Evolutionary conservation across 2,329 filamentous ascomycete species (phyloP).

Genomic region (Bertia moriformis): DNA sequence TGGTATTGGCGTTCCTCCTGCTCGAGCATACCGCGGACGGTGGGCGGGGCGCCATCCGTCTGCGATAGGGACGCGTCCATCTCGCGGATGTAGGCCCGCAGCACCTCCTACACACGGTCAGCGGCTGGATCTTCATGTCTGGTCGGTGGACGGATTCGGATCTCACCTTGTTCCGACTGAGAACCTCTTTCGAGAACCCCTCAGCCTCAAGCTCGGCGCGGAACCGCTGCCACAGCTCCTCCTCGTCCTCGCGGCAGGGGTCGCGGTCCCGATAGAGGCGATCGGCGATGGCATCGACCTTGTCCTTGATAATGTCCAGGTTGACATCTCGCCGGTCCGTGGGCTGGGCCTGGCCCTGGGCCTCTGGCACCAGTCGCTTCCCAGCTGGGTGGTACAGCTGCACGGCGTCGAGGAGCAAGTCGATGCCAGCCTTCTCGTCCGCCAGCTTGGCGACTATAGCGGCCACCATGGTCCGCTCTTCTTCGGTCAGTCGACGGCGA

Average conservation of each 20-base stretch:
- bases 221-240: conserved; percentile 42
- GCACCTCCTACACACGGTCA: conserved; percentile 28
- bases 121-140: conserved; percentile 2
- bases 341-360: conserved; percentile 8
- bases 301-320: conserved; percentile 40
- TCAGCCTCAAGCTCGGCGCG: conserved; percentile 39
- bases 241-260: conserved; percentile 25
- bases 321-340: conserved; percentile 19
- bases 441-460: conserved; percentile 32
- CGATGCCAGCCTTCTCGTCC: conserved; percentile 23
- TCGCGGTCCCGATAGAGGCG: conserved; percentile 29
- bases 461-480: conserved; percentile 11
- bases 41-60: conserved; percentile 27
- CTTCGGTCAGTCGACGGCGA: conserved; percentile 23
- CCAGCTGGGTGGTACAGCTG: too few species aligned
- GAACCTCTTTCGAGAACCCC: conserved; percentile 38
- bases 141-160: conserved; percentile 4
- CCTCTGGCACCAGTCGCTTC: conserved; percentile 20
- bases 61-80: conserved; percentile 33
- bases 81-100: conserved; percentile 45
- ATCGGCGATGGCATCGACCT: conserved; percentile 40
- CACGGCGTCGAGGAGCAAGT: conserved; percentile 40
- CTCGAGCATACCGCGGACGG: conserved; percentile 37
- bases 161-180: conserved; percentile 42
- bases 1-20: too few species aligned